Evolutionary conservation across 2,329 filamentous ascomycete genomes (phyloP).

Genomic region (Sarocladium kiliense): DNA sequence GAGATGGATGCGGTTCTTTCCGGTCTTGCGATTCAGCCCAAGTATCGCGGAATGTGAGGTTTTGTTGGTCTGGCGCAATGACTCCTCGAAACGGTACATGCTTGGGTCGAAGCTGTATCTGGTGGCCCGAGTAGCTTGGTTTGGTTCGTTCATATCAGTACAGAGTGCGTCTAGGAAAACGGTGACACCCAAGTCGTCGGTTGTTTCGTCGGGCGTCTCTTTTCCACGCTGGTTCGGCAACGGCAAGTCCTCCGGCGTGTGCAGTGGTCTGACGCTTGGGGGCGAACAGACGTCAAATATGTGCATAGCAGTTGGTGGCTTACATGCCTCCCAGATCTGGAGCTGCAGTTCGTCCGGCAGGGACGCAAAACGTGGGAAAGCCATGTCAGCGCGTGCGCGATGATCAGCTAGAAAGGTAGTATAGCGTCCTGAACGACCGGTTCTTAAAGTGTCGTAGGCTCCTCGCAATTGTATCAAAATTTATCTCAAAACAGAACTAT

Average conservation of each 20-base stretch:
- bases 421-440: too few species aligned
- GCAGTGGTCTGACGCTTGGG: slow-evolving; percentile 15
- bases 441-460: too few species aligned
- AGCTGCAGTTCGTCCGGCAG: slow-evolving; percentile 19
- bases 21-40: background rate
- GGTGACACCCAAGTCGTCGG: background rate
- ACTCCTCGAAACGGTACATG: background rate
- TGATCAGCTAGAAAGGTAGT: too few species aligned
- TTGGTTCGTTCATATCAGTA: background rate
- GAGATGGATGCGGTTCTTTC: slow-evolving; percentile 19
- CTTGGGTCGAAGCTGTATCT: background rate
- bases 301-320: slow-evolving; percentile 19
- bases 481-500: background rate
- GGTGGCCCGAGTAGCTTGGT: background rate
- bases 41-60: background rate
- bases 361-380: slow-evolving; percentile 16
- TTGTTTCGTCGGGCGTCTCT: background rate
- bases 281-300: slow-evolving; percentile 24
- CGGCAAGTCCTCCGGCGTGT: background rate
- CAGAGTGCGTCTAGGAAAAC: background rate
- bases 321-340: slow-evolving; percentile 18
- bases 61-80: background rate
- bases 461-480: too few species aligned
- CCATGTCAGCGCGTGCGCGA: slow-evolving; percentile 13
- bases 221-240: background rate